Percentiles rank a stretch among this genome's conserved stretches.
phyloP scores from a whole-genome alignment of 2,329 filamentous ascomycete species.

The Pseudocercospora macadamiae region DNA sequence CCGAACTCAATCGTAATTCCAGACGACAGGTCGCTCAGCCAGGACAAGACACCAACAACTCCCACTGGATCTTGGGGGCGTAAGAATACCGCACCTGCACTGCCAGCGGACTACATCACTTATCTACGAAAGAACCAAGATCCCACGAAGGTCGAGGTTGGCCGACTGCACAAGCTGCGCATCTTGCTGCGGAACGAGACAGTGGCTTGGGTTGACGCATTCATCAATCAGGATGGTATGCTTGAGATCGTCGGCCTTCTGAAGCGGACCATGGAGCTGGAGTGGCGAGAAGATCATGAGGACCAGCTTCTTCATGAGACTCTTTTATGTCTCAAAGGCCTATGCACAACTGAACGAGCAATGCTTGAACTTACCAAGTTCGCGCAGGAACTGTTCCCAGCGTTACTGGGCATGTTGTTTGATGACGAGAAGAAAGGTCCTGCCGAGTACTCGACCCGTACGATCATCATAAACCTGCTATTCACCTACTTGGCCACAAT shows the following conservation, averaged over 20 bases:
- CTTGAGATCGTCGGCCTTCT: constrained; percentile 83
- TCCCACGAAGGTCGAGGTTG: constrained; percentile 86
- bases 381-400: constrained; percentile 80
- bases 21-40: constrained; percentile 23
- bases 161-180: constrained; percentile 89
- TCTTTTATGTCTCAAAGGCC: constrained; percentile 87
- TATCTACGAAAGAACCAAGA: constrained; percentile 81
- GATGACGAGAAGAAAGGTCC: constrained; percentile 98
- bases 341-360: constrained; percentile 88
- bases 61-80: constrained; percentile 34
- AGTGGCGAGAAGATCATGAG: constrained; percentile 98
- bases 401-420: constrained; percentile 84
- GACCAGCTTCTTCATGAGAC: constrained; percentile 90
- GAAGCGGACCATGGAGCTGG: constrained; percentile 89
- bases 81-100: constrained; percentile 52
- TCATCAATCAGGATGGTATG: constrained; percentile 89
- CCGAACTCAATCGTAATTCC: constrained; percentile 66
- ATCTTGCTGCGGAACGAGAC: constrained; percentile 91
- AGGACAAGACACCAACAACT: constrained; percentile 26
- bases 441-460: constrained; percentile 91
- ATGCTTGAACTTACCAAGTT: constrained; percentile 80
- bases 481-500: constrained; percentile 83
- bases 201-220: constrained; percentile 91
- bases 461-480: constrained; percentile 84
- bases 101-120: constrained; percentile 80